A percentile compares a stretch with the other conserved stretches of the same genome.
Conservation (phyloP, 306 rosid species). For the Erythrophleum fordii region DNA sequence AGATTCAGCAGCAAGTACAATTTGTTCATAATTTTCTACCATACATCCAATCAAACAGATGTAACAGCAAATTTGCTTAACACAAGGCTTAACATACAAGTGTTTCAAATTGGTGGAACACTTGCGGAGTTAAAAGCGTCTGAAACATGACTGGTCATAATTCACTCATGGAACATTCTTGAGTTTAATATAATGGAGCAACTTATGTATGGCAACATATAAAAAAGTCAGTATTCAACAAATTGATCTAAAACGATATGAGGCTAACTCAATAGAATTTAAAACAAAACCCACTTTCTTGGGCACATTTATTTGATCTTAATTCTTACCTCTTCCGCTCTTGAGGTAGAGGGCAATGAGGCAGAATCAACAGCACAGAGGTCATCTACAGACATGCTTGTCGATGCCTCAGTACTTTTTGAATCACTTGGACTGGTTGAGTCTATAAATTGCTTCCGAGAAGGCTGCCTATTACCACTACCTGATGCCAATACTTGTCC, state of each 20-base stretch:
- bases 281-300: not conserved
- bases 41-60: not conserved
- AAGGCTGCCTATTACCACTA: slow-evolving; percentile 64
- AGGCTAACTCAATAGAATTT: not conserved
- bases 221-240: not conserved
- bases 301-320: slow-evolving; percentile 1
- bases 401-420: slow-evolving; percentile 87
- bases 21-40: not conserved
- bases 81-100: not conserved
- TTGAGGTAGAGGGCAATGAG: slow-evolving; percentile 80
- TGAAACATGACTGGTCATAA: not conserved
- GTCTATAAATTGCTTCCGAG: slow-evolving; percentile 80
- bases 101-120: not conserved
- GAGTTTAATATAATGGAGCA: not conserved
- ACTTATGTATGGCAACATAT: not conserved
- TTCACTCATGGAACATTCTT: not conserved
- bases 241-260: not conserved
- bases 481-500: slow-evolving; percentile 84
- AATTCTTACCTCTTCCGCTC: slow-evolving; percentile 78
- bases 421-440: slow-evolving; percentile 74
- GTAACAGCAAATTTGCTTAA: not conserved
- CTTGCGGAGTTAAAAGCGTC: not conserved
- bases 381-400: slow-evolving; percentile 84
- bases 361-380: slow-evolving; percentile 77
- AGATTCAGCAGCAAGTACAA: not conserved